Conservation (phyloP, 768 basidiomycete species). For the Amanita polypyramis region DNA sequence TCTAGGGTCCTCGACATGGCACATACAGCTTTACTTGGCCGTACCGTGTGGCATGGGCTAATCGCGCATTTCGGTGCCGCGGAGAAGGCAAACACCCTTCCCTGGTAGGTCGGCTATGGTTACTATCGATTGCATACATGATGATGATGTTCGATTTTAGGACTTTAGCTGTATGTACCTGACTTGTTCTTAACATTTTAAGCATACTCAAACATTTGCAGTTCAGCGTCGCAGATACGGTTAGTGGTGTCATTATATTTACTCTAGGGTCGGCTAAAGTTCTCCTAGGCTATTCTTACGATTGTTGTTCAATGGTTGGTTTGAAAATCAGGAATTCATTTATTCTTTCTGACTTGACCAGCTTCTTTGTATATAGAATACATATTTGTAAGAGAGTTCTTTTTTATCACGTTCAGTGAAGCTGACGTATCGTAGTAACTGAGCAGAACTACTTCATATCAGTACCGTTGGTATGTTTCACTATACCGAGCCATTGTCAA, state of each 20-base stretch:
- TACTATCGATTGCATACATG: neutral
- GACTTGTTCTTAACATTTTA: neutral
- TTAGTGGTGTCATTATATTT: constrained; percentile 9
- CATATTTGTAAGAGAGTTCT: constrained; percentile 23
- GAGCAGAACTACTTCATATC: constrained; percentile 22
- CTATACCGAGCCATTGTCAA: neutral
- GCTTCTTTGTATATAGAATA: constrained; percentile 31
- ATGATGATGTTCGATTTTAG: constrained; percentile 12
- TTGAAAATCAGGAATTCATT: constrained; percentile 7
- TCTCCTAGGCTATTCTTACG: constrained; percentile 30
- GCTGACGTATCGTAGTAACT: constrained; percentile 20
- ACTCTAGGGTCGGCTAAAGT: neutral
- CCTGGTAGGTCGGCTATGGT: constrained; percentile 23
- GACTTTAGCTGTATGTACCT: constrained; percentile 24
- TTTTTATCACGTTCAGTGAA: neutral
- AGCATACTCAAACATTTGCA: constrained; percentile 11
- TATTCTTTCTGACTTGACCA: constrained; percentile 3
- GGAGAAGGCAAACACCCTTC: constrained; percentile 28
- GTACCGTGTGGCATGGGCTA: constrained; percentile 29
- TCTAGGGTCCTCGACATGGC: constrained; percentile 20
- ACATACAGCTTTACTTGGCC: constrained; percentile 27
- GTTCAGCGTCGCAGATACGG: constrained; percentile 26
- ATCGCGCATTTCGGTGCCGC: constrained; percentile 32
- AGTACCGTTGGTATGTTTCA: constrained; percentile 20
- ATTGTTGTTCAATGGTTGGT: constrained; percentile 41